A percentile compares a stretch with the other conserved stretches of the same genome.
phyloP scores from a whole-genome alignment of 23 red algal genomes.

The Chondrus crispus region DNA sequence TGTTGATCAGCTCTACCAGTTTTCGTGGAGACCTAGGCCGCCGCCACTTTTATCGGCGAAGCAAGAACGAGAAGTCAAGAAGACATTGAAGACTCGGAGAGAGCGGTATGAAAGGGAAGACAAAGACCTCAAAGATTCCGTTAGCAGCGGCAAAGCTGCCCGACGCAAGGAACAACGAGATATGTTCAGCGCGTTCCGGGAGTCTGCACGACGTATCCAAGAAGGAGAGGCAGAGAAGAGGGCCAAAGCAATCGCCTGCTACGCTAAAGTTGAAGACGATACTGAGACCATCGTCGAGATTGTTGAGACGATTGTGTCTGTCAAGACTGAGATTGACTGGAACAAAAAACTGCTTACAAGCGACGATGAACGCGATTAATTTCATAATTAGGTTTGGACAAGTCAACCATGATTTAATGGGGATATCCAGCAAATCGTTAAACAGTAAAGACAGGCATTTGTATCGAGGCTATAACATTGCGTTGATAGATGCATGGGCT shows the following conservation, averaged over 20 bases:
- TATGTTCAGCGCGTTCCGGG: slow-evolving; percentile 67
- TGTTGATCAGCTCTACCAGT: slow-evolving; percentile 80
- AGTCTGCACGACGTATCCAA: slow-evolving; percentile 27
- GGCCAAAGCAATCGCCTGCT: slow-evolving; percentile 9
- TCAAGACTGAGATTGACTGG: slow-evolving; percentile 72
- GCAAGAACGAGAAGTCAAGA: slow-evolving; percentile 75
- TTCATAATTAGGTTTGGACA: background rate
- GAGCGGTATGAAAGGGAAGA: slow-evolving; percentile 93
- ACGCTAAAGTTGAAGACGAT: slow-evolving; percentile 49
- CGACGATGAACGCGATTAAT: slow-evolving; percentile 84
- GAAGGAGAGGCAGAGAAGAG: slow-evolving; percentile 55
- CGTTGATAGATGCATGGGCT: too few relatives aligned
- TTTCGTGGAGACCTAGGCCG: slow-evolving; percentile 93
- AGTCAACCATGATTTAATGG: background rate
- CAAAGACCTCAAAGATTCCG: slow-evolving; percentile 74
- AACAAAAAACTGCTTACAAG: slow-evolving; percentile 72
- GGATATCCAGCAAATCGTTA: background rate
- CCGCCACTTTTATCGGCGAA: slow-evolving; percentile 57
- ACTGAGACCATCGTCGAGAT: slow-evolving; percentile 66
- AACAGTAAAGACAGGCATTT: background rate
- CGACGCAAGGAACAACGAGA: slow-evolving; percentile 67
- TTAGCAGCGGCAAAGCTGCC: slow-evolving; percentile 80
- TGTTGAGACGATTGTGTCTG: slow-evolving; percentile 69
- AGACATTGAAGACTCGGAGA: slow-evolving; percentile 71
- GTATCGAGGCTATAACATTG: too few relatives aligned